These are phyloP conservation scores for Neopestalotiopsis sp. DNA, from an alignment of 2,329 filamentous ascomycete species.

Conservation along the genomic window DNA sequence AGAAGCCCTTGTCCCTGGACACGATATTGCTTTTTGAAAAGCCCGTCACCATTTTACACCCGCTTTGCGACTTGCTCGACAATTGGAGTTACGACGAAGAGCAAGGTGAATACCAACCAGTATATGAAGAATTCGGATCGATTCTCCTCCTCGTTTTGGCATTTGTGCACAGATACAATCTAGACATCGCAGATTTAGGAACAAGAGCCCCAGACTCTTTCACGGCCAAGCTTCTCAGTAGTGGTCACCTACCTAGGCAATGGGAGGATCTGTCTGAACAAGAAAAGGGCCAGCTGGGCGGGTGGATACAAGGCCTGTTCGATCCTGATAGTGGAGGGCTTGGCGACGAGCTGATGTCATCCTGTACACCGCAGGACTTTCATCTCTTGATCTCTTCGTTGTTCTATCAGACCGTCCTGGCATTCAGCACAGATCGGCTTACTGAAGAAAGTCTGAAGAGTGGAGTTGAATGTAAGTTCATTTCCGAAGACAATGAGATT, in stretches of 20 bases:
- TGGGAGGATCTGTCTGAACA: conserved; percentile 66
- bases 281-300: conserved; percentile 69
- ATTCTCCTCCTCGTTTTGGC: conserved; percentile 76
- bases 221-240: conserved; percentile 67
- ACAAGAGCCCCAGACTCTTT: conserved; percentile 66
- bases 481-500: conserved; percentile 17
- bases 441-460: conserved; percentile 73
- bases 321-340: conserved; percentile 75
- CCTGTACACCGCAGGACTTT: conserved; percentile 82
- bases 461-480: conserved; percentile 73
- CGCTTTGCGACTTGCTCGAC: conserved; percentile 76
- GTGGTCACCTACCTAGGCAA: conserved; percentile 61
- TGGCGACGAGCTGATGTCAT: conserved; percentile 80
- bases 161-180: conserved; percentile 76
- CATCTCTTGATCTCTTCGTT: conserved; percentile 79
- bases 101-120: conserved; percentile 81
- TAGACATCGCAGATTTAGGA: conserved; percentile 69
- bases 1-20: conserved; percentile 74
- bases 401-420: conserved; percentile 76
- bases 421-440: conserved; percentile 68
- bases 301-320: conserved; percentile 81
- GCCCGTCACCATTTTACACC: conserved; percentile 70
- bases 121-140: conserved; percentile 85
- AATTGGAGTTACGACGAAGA: conserved; percentile 84
- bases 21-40: conserved; percentile 78